Percentiles rank a stretch among this genome's conserved stretches.
phyloP scores from a whole-genome alignment of 305 asterid species.

The Fraxinus dipetala region DNA sequence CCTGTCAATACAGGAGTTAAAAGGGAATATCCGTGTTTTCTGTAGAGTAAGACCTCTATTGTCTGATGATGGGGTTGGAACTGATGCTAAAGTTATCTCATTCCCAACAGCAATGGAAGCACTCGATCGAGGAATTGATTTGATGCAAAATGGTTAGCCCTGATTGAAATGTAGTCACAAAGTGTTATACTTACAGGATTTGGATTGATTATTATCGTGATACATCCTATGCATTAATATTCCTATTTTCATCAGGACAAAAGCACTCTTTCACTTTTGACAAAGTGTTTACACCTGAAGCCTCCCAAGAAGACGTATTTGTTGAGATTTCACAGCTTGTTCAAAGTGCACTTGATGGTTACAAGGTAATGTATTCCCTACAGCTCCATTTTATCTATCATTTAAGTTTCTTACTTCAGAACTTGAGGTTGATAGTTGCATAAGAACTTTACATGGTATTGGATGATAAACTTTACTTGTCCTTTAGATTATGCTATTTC shows the following conservation, averaged over 20 bases:
- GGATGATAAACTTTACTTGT: slow-evolving; percentile 1
- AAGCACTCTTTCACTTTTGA: slow-evolving; percentile 80
- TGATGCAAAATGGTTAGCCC: slow-evolving; percentile 67
- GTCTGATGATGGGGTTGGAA: slow-evolving; percentile 60
- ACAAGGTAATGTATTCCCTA: slow-evolving; percentile 54
- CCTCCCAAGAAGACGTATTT: slow-evolving; percentile 79
- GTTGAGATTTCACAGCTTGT: slow-evolving; percentile 96
- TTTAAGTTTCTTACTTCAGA: slow-evolving; percentile 5
- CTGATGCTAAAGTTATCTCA: slow-evolving; percentile 63
- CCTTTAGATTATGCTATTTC: background rate
- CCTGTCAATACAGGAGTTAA: slow-evolving; percentile 64
- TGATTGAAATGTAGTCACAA: background rate
- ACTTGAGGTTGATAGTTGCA: slow-evolving; percentile 7
- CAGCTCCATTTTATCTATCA: background rate
- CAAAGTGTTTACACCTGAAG: slow-evolving; percentile 82
- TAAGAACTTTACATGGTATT: background rate
- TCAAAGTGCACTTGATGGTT: slow-evolving; percentile 98
- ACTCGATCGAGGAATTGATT: slow-evolving; percentile 78
- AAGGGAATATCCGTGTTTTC: slow-evolving; percentile 90
- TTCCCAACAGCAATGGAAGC: slow-evolving; percentile 71
- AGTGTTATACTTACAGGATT: background rate
- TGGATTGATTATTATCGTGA: background rate
- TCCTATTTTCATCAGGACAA: slow-evolving; percentile 53
- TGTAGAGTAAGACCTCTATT: slow-evolving; percentile 88
- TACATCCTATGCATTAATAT: slow-evolving; percentile 7